Evolutionary conservation across 164 flowering plant species (phyloP).

Genomic region (Nymphaea thermarum): DNA sequence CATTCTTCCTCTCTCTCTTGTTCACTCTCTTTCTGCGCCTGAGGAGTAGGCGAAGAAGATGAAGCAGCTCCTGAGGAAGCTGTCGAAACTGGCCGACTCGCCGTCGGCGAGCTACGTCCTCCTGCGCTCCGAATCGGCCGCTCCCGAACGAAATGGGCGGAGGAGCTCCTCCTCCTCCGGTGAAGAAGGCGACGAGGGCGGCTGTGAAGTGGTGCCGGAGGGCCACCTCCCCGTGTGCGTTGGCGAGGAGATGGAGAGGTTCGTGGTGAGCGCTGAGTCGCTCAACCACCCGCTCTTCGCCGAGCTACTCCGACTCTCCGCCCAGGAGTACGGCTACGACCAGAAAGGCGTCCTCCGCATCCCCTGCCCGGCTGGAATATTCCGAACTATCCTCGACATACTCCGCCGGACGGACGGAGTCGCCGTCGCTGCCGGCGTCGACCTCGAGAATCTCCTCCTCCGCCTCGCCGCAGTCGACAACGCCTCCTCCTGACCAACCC

Average conservation of each 20-base stretch:
- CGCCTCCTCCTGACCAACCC: neutral
- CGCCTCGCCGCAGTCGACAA: neutral
- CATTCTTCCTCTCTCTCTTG: constrained; percentile 3
- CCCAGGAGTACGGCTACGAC: constrained; percentile 93
- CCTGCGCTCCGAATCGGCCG: constrained; percentile 29
- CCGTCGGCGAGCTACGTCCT: constrained; percentile 32
- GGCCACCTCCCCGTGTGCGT: constrained; percentile 90
- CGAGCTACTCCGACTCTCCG: constrained; percentile 53
- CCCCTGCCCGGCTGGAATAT: constrained; percentile 69
- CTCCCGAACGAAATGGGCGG: constrained; percentile 6
- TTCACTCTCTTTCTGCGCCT: neutral
- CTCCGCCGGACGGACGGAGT: constrained; percentile 24
- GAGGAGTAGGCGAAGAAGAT: constrained; percentile 8
- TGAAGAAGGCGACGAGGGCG: neutral
- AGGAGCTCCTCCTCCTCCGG: constrained; percentile 1
- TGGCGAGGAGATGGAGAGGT: constrained; percentile 90
- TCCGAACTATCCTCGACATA: constrained; percentile 58
- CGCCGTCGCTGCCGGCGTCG: neutral
- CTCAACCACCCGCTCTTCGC: constrained; percentile 71
- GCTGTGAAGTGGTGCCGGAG: constrained; percentile 35
- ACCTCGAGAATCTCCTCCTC: neutral
- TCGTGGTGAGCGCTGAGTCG: constrained; percentile 67
- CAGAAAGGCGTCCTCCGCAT: constrained; percentile 78
- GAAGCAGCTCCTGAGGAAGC: constrained; percentile 56
- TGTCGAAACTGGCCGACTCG: constrained; percentile 59